These are phyloP conservation scores for Solanum ahanhuiri DNA, from an alignment of 257 asterid species.

Conservation along the genomic window DNA sequence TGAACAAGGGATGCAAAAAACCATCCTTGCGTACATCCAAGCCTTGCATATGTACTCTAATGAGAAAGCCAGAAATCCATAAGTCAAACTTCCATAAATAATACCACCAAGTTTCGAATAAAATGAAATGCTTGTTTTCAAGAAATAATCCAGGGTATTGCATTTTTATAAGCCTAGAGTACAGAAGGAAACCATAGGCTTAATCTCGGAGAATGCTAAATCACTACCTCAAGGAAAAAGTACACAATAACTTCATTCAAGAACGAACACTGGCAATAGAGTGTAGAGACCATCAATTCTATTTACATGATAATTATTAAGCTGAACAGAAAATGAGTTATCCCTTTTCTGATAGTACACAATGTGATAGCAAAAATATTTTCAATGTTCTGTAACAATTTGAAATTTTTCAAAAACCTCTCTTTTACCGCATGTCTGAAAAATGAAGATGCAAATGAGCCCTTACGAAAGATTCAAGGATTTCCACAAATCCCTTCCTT, in stretches of 20 bases:
- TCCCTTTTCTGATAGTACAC: neutral
- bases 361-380: neutral
- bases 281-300: neutral
- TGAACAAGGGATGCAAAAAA: slow-evolving; percentile 66
- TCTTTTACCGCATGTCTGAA: neutral
- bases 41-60: slow-evolving; percentile 76
- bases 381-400: neutral
- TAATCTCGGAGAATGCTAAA: neutral
- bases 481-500: neutral
- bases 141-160: neutral
- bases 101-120: neutral
- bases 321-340: neutral
- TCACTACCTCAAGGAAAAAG: neutral
- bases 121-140: neutral
- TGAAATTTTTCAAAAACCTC: neutral
- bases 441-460: neutral
- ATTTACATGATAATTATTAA: neutral
- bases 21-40: slow-evolving; percentile 89
- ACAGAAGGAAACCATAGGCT: neutral
- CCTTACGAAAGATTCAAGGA: neutral
- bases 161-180: neutral
- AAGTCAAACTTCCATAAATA: neutral
- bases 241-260: neutral
- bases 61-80: neutral
- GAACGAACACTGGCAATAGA: neutral